Conservation (phyloP, 495 filamentous ascomycete genomes). For the Aspergillus affinis region DNA sequence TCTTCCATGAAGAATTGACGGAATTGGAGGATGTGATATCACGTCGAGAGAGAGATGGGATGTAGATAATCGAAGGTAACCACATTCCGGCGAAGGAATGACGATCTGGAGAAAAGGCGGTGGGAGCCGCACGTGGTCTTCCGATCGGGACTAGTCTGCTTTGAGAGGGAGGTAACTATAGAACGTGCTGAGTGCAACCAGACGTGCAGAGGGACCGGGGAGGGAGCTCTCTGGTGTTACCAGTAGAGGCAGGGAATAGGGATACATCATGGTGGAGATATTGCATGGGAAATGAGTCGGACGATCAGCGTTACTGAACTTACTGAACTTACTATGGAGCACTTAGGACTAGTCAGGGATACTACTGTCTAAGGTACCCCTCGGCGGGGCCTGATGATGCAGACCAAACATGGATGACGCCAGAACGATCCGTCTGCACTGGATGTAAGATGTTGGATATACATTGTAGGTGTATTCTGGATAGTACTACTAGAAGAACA, state of each 20-base stretch:
- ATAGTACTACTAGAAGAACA: too few species aligned
- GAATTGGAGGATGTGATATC: background rate
- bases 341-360: background rate
- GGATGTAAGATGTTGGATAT: too few species aligned
- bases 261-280: background rate
- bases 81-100: constrained; percentile 1
- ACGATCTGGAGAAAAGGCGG: constrained; percentile 29
- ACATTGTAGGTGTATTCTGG: too few species aligned
- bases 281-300: background rate
- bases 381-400: background rate
- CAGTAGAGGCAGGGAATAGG: background rate
- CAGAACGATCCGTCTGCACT: too few species aligned
- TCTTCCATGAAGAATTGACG: background rate
- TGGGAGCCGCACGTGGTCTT: constrained; percentile 17
- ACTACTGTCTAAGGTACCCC: background rate
- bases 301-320: background rate
- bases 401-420: background rate
- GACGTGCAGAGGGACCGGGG: background rate
- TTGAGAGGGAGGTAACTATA: background rate
- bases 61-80: constrained; percentile 7
- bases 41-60: background rate
- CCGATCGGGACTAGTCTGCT: background rate
- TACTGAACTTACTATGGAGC: background rate
- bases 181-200: too few species aligned
- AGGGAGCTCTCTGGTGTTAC: background rate